These are phyloP conservation scores for Botryosphaeria dothidea DNA, from an alignment of 2,329 filamentous ascomycete genomes.

Conservation along the genomic window DNA sequence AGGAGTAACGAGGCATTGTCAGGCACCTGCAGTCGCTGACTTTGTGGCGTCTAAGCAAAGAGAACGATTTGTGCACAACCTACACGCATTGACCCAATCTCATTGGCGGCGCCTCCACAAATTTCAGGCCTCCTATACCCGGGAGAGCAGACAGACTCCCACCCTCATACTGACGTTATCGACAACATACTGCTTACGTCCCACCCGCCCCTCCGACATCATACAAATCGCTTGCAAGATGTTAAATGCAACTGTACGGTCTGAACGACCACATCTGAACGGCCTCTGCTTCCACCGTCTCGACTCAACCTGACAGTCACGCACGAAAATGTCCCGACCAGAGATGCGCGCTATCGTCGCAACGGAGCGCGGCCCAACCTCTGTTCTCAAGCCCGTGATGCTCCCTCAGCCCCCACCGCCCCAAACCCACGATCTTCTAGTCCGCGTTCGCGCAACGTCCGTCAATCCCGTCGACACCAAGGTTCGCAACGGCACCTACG, in stretches of 20 bases:
- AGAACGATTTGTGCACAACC: background rate
- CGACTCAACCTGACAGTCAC: background rate
- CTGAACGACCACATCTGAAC: background rate
- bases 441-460: constrained; percentile 41
- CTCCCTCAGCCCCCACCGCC: constrained; percentile 35
- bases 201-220: background rate
- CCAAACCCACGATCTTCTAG: constrained; percentile 36
- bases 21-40: too few relatives aligned
- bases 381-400: constrained; percentile 27
- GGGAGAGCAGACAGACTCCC: background rate
- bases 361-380: constrained; percentile 29
- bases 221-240: background rate
- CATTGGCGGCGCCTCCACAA: background rate
- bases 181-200: background rate
- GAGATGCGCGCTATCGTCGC: constrained; percentile 36
- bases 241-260: background rate
- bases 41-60: background rate
- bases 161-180: constrained; percentile 5
- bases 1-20: too few relatives aligned
- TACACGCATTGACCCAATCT: background rate
- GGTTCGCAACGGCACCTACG: constrained; percentile 35
- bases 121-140: background rate
- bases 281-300: background rate
- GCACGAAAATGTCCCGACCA: background rate
- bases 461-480: constrained; percentile 46